These are phyloP conservation scores for Penicillium freii DNA, from an alignment of 2,329 filamentous ascomycete genomes.

Conservation along the genomic window DNA sequence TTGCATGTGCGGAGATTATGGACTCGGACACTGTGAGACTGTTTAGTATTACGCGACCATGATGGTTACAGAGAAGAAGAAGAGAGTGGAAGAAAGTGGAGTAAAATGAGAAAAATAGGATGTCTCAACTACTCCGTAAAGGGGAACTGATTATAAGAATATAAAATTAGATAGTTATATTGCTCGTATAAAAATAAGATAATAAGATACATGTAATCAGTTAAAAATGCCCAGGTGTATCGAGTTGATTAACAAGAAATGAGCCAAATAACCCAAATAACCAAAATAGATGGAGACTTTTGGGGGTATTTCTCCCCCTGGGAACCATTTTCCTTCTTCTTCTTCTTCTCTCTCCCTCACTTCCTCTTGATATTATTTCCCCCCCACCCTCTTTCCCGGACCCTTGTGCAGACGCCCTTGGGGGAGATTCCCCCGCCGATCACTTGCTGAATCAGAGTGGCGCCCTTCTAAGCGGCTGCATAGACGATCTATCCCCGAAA, in stretches of 20 bases:
- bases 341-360: conserved; percentile 7
- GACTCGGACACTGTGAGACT: conserved; percentile 1
- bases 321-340: background rate
- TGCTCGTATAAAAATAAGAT: background rate
- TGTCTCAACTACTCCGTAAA: conserved; percentile 6
- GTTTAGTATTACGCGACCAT: background rate
- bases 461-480: conserved; percentile 14
- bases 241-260: background rate
- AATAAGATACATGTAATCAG: too few relatives aligned
- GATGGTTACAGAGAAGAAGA: background rate
- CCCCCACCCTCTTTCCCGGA: background rate
- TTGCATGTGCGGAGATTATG: background rate
- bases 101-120: background rate
- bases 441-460: conserved; percentile 20
- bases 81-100: background rate
- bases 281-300: background rate
- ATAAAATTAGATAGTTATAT: background rate
- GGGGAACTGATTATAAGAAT: background rate
- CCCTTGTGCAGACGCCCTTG: conserved; percentile 1
- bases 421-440: conserved; percentile 18
- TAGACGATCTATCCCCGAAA: conserved; percentile 16
- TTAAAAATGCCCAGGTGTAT: background rate
- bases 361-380: background rate
- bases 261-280: background rate
- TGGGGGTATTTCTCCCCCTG: background rate